Evolutionary conservation across 495 filamentous ascomycete genomes (phyloP).

Genomic region (Lasiosphaeria hispida): DNA sequence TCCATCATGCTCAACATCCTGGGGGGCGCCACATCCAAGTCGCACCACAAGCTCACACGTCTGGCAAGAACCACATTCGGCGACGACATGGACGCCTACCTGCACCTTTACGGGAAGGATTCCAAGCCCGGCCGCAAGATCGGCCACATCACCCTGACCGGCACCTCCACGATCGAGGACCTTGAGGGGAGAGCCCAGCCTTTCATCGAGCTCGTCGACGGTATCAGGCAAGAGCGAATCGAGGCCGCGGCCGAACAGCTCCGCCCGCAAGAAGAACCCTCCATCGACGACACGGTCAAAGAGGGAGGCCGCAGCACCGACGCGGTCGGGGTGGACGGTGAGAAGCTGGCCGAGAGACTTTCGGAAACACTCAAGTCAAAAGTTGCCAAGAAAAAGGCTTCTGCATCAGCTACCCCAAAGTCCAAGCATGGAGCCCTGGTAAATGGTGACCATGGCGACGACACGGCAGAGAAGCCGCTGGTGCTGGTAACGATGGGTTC

Average conservation of each 20-base stretch:
- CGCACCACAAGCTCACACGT: conserved; percentile 66
- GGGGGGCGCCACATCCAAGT: conserved; percentile 66
- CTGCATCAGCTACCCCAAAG: not conserved
- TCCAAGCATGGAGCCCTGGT: not conserved
- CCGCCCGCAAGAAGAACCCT: conserved; percentile 23
- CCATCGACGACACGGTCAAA: conserved; percentile 4
- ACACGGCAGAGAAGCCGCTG: conserved; percentile 41
- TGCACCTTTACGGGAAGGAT: conserved; percentile 92
- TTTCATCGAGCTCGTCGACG: conserved; percentile 61
- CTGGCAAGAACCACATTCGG: conserved; percentile 61
- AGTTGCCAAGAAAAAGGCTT: not conserved
- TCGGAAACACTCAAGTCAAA: not conserved
- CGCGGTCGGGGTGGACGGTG: not conserved
- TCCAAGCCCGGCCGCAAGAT: conserved; percentile 89
- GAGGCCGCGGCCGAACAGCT: conserved; percentile 21
- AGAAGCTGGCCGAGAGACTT: not conserved
- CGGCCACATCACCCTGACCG: conserved; percentile 81
- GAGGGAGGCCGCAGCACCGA: not conserved
- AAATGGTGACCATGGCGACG: not conserved
- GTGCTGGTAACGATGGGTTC: conserved; percentile 94
- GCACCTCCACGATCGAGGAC: conserved; percentile 62
- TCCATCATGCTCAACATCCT: conserved; percentile 98
- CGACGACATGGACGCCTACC: conserved; percentile 42
- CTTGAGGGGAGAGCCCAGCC: conserved; percentile 69
- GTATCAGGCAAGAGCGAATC: conserved; percentile 61